A percentile compares a stretch with the other conserved stretches of the same genome.
These are phyloP conservation scores for Agrocybe chaxingu DNA, from an alignment of 768 basidiomycete genomes.

Conservation along the genomic window DNA sequence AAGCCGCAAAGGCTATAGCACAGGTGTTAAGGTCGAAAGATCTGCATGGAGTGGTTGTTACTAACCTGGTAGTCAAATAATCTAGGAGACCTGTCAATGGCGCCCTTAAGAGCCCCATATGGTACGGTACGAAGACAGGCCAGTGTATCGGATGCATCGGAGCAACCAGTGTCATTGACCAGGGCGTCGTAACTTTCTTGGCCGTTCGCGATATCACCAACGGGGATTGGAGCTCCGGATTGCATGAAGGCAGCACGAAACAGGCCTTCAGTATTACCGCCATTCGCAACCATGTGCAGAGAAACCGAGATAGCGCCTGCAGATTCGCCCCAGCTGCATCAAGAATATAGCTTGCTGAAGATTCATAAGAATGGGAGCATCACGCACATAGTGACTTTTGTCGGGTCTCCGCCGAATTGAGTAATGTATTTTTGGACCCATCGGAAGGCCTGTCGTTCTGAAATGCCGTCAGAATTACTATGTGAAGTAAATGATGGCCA, in stretches of 20 bases:
- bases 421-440: constrained; percentile 63
- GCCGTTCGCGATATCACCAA: constrained; percentile 8
- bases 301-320: constrained; percentile 51
- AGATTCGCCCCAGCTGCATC: constrained; percentile 43
- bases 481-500: not conserved
- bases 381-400: constrained; percentile 46
- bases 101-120: constrained; percentile 23
- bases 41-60: not conserved
- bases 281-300: constrained; percentile 39
- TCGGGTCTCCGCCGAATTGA: constrained; percentile 62
- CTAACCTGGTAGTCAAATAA: constrained; percentile 23
- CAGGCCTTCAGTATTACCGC: constrained; percentile 32
- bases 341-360: not conserved
- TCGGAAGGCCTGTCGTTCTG: constrained; percentile 50
- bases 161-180: constrained; percentile 35
- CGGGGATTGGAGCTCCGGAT: constrained; percentile 32
- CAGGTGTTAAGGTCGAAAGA: not conserved
- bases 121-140: constrained; percentile 39
- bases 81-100: constrained; percentile 25
- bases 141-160: constrained; percentile 30
- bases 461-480: not conserved
- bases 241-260: constrained; percentile 47
- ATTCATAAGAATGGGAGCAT: not conserved
- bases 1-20: constrained; percentile 35
- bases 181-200: constrained; percentile 31